Base-by-base conservation (phyloP, 2,329 filamentous ascomycete genomes). In the Apiospora sp. region DNA sequence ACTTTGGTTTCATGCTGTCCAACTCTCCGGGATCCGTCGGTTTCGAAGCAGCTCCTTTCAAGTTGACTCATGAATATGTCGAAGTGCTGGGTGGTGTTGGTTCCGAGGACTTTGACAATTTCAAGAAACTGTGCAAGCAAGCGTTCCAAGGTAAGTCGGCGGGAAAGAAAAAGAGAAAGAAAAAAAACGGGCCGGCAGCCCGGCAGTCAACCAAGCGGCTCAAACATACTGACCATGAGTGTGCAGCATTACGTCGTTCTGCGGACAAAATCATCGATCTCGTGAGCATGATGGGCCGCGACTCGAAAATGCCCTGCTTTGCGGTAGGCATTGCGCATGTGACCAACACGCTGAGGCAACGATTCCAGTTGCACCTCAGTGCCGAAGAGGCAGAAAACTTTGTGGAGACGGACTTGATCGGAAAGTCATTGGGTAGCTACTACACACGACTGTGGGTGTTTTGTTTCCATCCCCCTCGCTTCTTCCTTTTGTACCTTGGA, bases 1-100 rank as follows among this genome's bases (percentile, higher is more conserved):
- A 96, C 82, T 96, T 96, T 81, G 94, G 94, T 71, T 96, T 96
- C 81, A 96, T 96, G 93, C 86, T 96, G 46, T 95, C 93, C 67
- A 96, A 96, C 81, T 95, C 93, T 1, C 94, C 94, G 0, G 94
- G 94, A 0, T 93, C 91, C 12, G 93, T 96, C 79, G 93, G 93
- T 2, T 96, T 96, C 78, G 94, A 96, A 83, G 94, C 94, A 19
- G 94, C 94, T 5, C 94, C 94, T 0, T 96, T 96, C 83, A 96
- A 96, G 84, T 86, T 96, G 37, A 95, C 94, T 1, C 90, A 95
- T 75, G 94, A 96, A 79, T 96, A 96, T 79, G 92, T 96, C 51
- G 94, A 96, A 77, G 92, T 96, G 10, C 85, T 96, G 43, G 94
- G 94, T 24, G 94, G 94, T 1, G 81, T 93, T 7, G 90, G 89